Conservation (phyloP, 208 protist species). For the Trichomonas tenax region DNA sequence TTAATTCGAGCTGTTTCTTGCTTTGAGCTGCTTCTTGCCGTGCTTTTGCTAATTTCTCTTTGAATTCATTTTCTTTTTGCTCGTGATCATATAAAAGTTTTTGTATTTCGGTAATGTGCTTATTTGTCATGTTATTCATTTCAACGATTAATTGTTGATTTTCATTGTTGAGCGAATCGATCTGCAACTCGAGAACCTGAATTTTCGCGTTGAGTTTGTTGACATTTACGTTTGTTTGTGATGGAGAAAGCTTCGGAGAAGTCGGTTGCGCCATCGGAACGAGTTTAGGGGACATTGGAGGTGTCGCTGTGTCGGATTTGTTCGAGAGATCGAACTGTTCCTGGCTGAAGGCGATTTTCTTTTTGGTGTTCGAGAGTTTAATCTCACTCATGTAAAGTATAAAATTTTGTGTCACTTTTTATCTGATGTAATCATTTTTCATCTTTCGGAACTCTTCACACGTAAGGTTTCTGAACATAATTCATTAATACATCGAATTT, state of each 20-base stretch:
- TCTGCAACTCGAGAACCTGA: not conserved
- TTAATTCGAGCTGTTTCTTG: not conserved
- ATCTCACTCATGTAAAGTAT: not conserved
- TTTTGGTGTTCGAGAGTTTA: not conserved
- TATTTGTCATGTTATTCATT: not conserved
- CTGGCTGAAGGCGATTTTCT: not conserved
- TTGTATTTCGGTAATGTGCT: not conserved
- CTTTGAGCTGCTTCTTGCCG: not conserved
- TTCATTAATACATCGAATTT: too few relatives aligned
- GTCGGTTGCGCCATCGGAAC: not conserved
- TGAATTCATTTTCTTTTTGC: not conserved
- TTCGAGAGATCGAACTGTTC: not conserved
- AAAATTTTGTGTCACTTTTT: too few relatives aligned
- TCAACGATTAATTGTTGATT: not conserved
- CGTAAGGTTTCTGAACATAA: too few relatives aligned
- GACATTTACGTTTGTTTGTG: not conserved
- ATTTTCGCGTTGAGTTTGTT: not conserved
- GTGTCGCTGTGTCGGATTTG: not conserved
- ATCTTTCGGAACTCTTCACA: too few relatives aligned
- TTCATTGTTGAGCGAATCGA: not conserved
- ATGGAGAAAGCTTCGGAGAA: not conserved
- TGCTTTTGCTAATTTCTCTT: not conserved
- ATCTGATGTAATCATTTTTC: too few relatives aligned
- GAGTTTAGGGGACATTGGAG: not conserved
- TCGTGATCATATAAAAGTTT: not conserved